phyloP scores from a whole-genome alignment of 2,329 filamentous ascomycete species.

The Graphilbum ipis-grandicollis region DNA sequence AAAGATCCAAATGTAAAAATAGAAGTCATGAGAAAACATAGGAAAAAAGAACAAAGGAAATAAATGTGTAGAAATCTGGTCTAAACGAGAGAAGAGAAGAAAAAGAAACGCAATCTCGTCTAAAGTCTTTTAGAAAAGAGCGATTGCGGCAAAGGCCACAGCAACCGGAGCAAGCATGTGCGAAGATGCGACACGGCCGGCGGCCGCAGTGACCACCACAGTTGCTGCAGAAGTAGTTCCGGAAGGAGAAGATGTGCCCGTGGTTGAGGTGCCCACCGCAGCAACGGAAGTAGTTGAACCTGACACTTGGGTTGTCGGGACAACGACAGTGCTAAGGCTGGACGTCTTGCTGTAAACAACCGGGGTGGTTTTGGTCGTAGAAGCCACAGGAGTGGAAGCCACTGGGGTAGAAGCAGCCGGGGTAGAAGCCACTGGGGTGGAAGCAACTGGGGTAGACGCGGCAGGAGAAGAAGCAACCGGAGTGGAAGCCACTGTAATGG shows the following conservation, averaged over 20 bases:
- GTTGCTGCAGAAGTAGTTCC: conserved; percentile 13
- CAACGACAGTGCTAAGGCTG: neutral
- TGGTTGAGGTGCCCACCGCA: conserved; percentile 28
- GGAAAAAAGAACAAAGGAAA: neutral
- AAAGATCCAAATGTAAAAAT: neutral
- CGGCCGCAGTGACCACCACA: conserved; percentile 26
- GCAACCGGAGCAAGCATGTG: conserved; percentile 30
- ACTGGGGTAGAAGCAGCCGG: neutral
- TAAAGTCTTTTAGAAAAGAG: conserved; percentile 28
- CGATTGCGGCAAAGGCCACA: conserved; percentile 31
- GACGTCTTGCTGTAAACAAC: too few species aligned
- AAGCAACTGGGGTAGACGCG: neutral
- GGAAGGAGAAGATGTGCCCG: conserved; percentile 15
- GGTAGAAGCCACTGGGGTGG: neutral
- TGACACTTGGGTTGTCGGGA: neutral
- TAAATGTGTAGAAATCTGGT: too few species aligned
- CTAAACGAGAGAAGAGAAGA: neutral
- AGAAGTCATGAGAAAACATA: too few species aligned
- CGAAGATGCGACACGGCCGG: conserved; percentile 32
- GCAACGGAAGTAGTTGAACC: conserved; percentile 16
- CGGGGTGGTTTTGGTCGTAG: too few species aligned
- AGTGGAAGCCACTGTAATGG: neutral
- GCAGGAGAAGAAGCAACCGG: neutral
- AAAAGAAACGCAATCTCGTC: neutral
- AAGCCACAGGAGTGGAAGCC: neutral